Evolutionary conservation across 345 rosid genomes (phyloP), one percentile per base, ranked within the genome.

Genomic region (Populus davidiana): DNA sequence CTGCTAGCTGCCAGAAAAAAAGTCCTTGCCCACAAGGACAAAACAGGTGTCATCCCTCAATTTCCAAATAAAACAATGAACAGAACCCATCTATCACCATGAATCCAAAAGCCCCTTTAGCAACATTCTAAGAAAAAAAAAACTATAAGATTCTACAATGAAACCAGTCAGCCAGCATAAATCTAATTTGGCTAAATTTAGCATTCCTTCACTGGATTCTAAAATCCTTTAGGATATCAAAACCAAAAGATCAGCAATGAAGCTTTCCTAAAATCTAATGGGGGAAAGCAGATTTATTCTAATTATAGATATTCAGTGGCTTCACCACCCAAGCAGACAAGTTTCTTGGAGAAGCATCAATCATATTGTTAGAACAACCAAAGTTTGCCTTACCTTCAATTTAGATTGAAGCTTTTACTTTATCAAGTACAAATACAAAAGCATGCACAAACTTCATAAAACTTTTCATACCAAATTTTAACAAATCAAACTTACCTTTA

Each of bases 1-100:
- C 97, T n/a, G 79, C 88, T 65, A 96, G 86, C 98, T 96, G 90
- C 84, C 50, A 88, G 80, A 75, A 59, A 85, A 80, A 77, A 77
- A 66, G 73, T 71, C 76, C 72, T 79, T 80, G 71, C 80, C 77
- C 69, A 79, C 62, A 81, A 86, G 84, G 87, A 76, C 61, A 79
- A 50, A 75, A 70, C 38, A 65, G 49, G 72, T 59, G 82, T 82
- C 85, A 88, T 77, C 78, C 73, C 74, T 69, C 76, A 70, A 47
- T 33, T 67, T 67, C 69, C 72, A 78, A 70, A 75, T 25, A 72
- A 74, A 80, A 75, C 18, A 71, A 73, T 16, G 63, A 8, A 63
- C 12, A 43, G 27, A 81, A 54, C 36, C 47, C 47, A 54, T 71
- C 43, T 21, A 50, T 44, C 7, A 70, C 59, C 47, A 75, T 72